Base-by-base conservation (phyloP, 805 yeast genomes). In the Kodamaea kakaduensis region DNA sequence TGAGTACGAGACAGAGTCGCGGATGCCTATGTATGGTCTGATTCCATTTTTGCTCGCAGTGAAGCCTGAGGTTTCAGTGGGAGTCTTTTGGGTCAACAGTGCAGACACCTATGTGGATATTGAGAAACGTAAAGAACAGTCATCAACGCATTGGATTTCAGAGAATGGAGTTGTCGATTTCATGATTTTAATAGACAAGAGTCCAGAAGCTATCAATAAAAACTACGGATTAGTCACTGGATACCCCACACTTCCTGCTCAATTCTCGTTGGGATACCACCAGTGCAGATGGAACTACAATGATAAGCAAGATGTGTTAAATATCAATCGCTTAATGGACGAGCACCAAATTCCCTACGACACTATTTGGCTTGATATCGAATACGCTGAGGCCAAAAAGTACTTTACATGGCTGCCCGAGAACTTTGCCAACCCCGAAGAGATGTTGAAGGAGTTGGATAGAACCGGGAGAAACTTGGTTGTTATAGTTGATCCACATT, bases 281-380 rank as follows among this genome's bases (percentile, higher is more conserved):
- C 98, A 93, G 59, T 90, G 96, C 54, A 74, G 97, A 51, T 93
- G 98, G 98, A 93, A 93, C 57, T 93, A 93, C 61, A 85, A 86
- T 53, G 89, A 84, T 48, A 89, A 85, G 52, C 69, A 70, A 8
- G 98, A 93, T 58, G 90, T 93, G 1, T 58, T 87, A n/a, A 77
- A 69, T 6, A 82, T 93, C 9, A 73, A 74, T 44, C 54, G 67
- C 2, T 70, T 76, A 37, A 81, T 93, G 72, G 97, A 90, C 56
- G 66, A 72, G 40, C 54, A 75, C 48, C 73, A 67, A 28, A 78
- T 93, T 39, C 97, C 97, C 2, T 84, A 80, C 54, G 98, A 93
- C 56, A 78, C 83, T 9, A 83, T 93, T 34, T 93, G 98, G 98
- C 71, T 93, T 25, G 97, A 93, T 58, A 75, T 93, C 31, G 98